These are phyloP conservation scores for Azolla pinnata DNA, from an alignment of 75 land plant genomes.

Conservation along the genomic window DNA sequence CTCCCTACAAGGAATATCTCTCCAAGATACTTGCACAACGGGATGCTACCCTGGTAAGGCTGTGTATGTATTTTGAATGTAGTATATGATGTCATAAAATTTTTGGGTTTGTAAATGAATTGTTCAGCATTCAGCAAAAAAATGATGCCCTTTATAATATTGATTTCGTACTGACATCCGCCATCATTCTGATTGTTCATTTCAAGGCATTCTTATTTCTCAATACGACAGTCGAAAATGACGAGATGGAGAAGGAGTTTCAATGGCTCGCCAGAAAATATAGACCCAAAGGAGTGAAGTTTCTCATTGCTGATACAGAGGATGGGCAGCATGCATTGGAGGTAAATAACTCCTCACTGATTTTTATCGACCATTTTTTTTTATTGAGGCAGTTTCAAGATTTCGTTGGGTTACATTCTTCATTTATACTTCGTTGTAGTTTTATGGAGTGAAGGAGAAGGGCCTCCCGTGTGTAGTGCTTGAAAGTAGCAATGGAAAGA, in stretches of 20 bases:
- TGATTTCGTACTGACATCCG: background rate
- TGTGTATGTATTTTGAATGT: too few species aligned
- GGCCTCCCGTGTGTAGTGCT: slow-evolving; percentile 61
- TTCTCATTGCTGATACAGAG: slow-evolving; percentile 59
- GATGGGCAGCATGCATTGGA: slow-evolving; percentile 74
- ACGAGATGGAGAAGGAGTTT: slow-evolving; percentile 39
- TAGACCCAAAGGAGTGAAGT: slow-evolving; percentile 50
- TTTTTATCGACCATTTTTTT: too few species aligned
- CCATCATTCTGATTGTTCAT: background rate
- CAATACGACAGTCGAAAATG: slow-evolving; percentile 40
- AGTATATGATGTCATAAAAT: too few species aligned
- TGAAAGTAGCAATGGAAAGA: slow-evolving; percentile 43
- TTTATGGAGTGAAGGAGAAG: slow-evolving; percentile 61
- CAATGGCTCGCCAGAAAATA: slow-evolving; percentile 46
- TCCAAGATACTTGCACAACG: slow-evolving; percentile 76
- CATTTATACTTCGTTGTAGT: slow-evolving; percentile 28
- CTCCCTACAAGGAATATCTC: slow-evolving; percentile 42
- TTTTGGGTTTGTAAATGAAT: too few species aligned
- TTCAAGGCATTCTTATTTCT: slow-evolving; percentile 73
- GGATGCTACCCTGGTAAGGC: too few species aligned
- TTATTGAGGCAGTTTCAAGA: background rate
- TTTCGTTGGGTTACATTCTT: background rate
- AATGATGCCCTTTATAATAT: background rate
- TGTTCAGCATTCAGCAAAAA: background rate
- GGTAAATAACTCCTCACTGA: slow-evolving; percentile 49